Base-by-base conservation (phyloP, 768 basidiomycete species). In the Coprinopsis strossmayeri region DNA sequence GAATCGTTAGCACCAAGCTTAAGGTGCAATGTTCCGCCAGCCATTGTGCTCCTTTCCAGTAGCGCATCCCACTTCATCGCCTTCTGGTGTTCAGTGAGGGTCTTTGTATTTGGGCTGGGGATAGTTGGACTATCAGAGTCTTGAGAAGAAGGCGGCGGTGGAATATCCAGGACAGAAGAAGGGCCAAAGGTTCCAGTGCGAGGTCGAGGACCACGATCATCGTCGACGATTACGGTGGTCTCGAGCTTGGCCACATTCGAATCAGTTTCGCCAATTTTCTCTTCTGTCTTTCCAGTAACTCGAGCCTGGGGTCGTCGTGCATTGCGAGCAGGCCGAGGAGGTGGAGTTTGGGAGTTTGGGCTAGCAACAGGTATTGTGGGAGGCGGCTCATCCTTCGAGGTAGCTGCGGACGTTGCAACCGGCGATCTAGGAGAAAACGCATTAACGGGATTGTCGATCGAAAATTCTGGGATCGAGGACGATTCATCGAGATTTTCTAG, bases 21-120 rank as follows among this genome's bases (percentile, higher is more conserved):
- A 12, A 88, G 59, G 55, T 80, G 83, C 47, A 89, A 59, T 45
- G 87, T 90, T 37, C 87, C 87, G 1, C 87, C 87, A 1, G 87
- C 87, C 44, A 64, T 63, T 34, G 73, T 82, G 56, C 86, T 87
- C 55, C 75, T 70, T 59, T 77, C 73, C 51, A 88, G 63, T 47
- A 89, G 57, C 51, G 81, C 81, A 48, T 84, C 75, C 86, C 85
- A 89, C 56, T 76, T 77, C 11, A 74, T 77, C 5, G 74, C 73
- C 68, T 90, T 90, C 66, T 90, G 84, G 56, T 76, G 65, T 59
- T 87, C 83, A 21, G 78, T 78, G 60, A 82, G 62, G 35, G 63
- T 69, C 20, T 63, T 61, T 46, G 64, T 61, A n/a, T n/a, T n/a
- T n/a, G n/a, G n/a, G n/a, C n/a, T n/a, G n/a, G n/a, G n/a, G n/a